phyloP scores from a whole-genome alignment of 2,329 filamentous ascomycete genomes.

The Aspergillus pseudoglaucus region DNA sequence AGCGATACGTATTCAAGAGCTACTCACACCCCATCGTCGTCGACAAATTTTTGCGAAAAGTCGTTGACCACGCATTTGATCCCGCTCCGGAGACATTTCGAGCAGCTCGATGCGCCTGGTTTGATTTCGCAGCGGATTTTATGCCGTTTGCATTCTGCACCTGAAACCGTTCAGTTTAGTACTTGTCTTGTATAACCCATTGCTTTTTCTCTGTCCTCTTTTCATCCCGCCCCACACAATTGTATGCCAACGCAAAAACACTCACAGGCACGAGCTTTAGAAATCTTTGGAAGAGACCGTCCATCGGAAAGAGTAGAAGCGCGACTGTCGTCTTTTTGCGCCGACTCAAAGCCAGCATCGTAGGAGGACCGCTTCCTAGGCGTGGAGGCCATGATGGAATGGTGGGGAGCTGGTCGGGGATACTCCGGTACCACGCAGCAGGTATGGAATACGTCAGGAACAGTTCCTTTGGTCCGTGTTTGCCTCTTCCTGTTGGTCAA shows the following conservation, averaged over 20 bases:
- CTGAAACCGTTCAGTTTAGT: constrained; percentile 17
- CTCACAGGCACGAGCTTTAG: constrained; percentile 38
- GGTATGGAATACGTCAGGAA: constrained; percentile 6
- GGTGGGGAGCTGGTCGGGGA: constrained; percentile 13
- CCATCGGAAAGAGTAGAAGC: constrained; percentile 15
- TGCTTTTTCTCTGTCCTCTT: background rate
- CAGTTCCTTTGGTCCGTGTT: background rate
- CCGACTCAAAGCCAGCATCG: constrained; percentile 28
- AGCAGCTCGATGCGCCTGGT: constrained; percentile 41
- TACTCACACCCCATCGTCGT: constrained; percentile 48
- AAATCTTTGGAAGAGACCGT: constrained; percentile 24
- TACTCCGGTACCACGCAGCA: constrained; percentile 18
- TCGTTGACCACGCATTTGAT: constrained; percentile 51
- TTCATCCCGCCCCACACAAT: background rate
- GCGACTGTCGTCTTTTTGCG: constrained; percentile 18
- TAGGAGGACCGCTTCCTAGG: constrained; percentile 32
- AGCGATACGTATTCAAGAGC: background rate
- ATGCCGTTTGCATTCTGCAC: constrained; percentile 47
- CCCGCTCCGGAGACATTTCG: constrained; percentile 45
- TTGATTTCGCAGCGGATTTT: constrained; percentile 52
- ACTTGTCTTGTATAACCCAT: background rate
- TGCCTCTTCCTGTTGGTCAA: background rate
- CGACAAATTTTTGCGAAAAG: constrained; percentile 50
- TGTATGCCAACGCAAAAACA: constrained; percentile 3
- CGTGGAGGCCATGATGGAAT: constrained; percentile 16